These are phyloP conservation scores for Clarireedia paspali DNA, from an alignment of 2,329 filamentous ascomycete genomes.

Conservation along the genomic window DNA sequence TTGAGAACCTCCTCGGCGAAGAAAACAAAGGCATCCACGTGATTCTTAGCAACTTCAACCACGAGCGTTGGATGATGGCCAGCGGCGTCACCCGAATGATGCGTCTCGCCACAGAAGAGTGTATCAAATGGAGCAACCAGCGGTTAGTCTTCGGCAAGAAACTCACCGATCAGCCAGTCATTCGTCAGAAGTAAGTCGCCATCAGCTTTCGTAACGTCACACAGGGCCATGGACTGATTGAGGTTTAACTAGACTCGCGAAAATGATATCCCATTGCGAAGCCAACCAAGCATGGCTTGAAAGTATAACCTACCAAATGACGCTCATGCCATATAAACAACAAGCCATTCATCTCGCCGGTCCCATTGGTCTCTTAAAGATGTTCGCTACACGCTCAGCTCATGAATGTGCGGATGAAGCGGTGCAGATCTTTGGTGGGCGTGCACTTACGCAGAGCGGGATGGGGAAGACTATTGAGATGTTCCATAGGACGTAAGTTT, in stretches of 20 bases:
- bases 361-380: conserved; percentile 77
- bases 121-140: conserved; percentile 83
- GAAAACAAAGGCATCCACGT: conserved; percentile 83
- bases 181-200: conserved; percentile 61
- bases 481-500: conserved; percentile 59
- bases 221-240: too few relatives aligned
- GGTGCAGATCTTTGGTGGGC: conserved; percentile 79
- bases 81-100: conserved; percentile 53
- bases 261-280: conserved; percentile 78
- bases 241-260: conserved; percentile 51
- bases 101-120: conserved; percentile 70
- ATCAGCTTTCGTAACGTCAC: too few relatives aligned
- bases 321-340: conserved; percentile 70
- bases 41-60: conserved; percentile 83
- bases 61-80: conserved; percentile 73
- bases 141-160: conserved; percentile 77
- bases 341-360: conserved; percentile 70
- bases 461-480: conserved; percentile 80
- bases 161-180: conserved; percentile 75
- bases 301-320: conserved; percentile 81
- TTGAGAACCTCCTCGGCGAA: conserved; percentile 67
- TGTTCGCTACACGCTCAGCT: conserved; percentile 65
- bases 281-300: conserved; percentile 83
- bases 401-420: conserved; percentile 80
- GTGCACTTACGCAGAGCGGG: conserved; percentile 70